These are phyloP conservation scores for Rhodotorula graminis DNA, from an alignment of 768 basidiomycete genomes.

Conservation along the genomic window DNA sequence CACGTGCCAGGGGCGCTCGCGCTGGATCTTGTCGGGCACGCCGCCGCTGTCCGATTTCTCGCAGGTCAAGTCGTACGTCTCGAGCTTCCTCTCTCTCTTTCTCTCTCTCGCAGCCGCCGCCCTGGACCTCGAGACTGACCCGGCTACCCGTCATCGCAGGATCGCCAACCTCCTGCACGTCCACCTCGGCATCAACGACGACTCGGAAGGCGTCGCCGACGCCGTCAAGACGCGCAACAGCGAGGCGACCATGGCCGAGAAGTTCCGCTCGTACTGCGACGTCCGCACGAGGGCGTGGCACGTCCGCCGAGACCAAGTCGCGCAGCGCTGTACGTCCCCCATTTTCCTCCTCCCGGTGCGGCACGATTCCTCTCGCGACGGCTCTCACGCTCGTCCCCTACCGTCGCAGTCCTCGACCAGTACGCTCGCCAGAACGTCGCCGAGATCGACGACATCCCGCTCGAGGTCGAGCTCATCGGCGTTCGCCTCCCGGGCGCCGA, in stretches of 20 bases:
- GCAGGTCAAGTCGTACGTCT: slow-evolving; percentile 65
- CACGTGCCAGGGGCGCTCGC: slow-evolving; percentile 66
- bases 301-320: slow-evolving; percentile 72
- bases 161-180: slow-evolving; percentile 59
- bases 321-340: slow-evolving; percentile 56
- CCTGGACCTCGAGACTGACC: neutral
- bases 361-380: neutral
- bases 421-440: slow-evolving; percentile 71
- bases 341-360: neutral
- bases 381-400: too few relatives aligned
- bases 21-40: slow-evolving; percentile 95
- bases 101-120: slow-evolving; percentile 52
- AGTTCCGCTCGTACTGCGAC: slow-evolving; percentile 94
- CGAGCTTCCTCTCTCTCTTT: too few relatives aligned
- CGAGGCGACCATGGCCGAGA: slow-evolving; percentile 84
- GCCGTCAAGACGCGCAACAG: slow-evolving; percentile 72
- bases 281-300: slow-evolving; percentile 91
- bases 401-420: slow-evolving; percentile 42
- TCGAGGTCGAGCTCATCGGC: slow-evolving; percentile 59
- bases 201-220: slow-evolving; percentile 68
- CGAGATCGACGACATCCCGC: slow-evolving; percentile 93
- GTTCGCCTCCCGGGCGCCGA: slow-evolving; percentile 82
- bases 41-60: slow-evolving; percentile 88
- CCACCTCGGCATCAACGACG: slow-evolving; percentile 89
- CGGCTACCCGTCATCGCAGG: slow-evolving; percentile 9